A percentile compares a stretch with the other conserved stretches of the same genome.
Evolutionary conservation across 202 grass and related monocot genomes (phyloP).

Genomic region (Elaeis oleifera): DNA sequence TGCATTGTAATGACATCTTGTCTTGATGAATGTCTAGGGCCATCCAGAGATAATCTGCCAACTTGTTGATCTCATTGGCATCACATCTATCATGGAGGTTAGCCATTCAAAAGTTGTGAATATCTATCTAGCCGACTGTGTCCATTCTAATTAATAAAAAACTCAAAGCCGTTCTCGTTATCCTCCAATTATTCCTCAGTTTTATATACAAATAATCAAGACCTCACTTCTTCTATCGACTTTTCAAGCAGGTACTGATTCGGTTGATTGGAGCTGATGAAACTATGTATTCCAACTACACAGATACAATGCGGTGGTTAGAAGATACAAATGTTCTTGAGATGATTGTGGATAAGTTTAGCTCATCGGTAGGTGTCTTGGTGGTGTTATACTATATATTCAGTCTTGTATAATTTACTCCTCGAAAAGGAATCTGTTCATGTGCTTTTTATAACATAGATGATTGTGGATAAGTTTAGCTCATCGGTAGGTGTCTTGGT

Average conservation of each 20-base stretch:
- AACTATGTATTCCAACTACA: conserved; percentile 79
- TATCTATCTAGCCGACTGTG: neutral
- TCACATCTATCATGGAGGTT: conserved; percentile 97
- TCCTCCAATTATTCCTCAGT: too few relatives aligned
- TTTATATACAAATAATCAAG: too few relatives aligned
- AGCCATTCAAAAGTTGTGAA: conserved; percentile 10
- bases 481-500: conserved; percentile 57
- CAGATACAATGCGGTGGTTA: conserved; percentile 80
- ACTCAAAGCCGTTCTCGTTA: too few relatives aligned
- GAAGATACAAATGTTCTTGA: conserved; percentile 93
- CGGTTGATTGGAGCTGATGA: conserved; percentile 96
- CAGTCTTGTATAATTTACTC: neutral
- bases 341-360: conserved; percentile 91
- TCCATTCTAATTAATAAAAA: too few relatives aligned
- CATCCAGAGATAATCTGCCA: conserved; percentile 82
- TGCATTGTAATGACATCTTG: neutral
- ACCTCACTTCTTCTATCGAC: conserved; percentile 11
- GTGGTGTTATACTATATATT: neutral
- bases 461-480: conserved; percentile 93
- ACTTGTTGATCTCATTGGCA: conserved; percentile 91
- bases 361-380: conserved; percentile 66
- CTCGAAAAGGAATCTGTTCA: neutral
- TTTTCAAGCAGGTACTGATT: conserved; percentile 72
- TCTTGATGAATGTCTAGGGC: conserved; percentile 31
- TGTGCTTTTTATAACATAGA: conserved; percentile 7